phyloP scores from a whole-genome alignment of 164 flowering plant species.

The Tetrastigma voinierianum region DNA sequence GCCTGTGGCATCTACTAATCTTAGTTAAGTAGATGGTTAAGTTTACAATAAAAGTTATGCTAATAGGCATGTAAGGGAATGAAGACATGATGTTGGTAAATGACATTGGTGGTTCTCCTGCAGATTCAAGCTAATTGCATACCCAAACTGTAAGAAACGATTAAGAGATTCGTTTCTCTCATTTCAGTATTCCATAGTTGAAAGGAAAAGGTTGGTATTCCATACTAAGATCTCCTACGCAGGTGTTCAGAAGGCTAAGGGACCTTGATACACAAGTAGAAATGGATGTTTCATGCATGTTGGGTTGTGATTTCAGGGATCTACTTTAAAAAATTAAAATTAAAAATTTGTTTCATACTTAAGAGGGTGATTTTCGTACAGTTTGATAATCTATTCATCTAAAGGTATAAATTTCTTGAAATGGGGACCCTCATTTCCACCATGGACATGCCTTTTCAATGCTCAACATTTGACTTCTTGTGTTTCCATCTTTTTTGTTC shows the following conservation, averaged over 20 bases:
- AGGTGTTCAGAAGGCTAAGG: constrained; percentile 5
- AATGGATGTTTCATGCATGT: constrained; percentile 3
- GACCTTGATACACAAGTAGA: constrained; percentile 7
- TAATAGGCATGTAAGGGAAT: background rate
- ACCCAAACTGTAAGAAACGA: no score
- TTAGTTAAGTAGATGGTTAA: no score
- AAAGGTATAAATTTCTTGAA: background rate
- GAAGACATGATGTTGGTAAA: no score
- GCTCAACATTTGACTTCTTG: background rate
- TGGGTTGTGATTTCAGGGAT: constrained; percentile 2
- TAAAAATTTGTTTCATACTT: no score
- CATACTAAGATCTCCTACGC: constrained; percentile 9
- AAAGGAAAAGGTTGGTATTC: background rate
- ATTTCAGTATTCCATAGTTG: background rate
- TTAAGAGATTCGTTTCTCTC: background rate
- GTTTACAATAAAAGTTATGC: background rate
- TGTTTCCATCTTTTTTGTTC: background rate
- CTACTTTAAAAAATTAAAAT: background rate
- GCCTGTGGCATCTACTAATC: no score
- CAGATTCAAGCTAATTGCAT: no score
- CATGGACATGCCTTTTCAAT: background rate
- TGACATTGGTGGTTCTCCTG: no score
- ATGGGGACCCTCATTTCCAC: background rate
- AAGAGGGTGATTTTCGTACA: no score
- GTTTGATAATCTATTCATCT: background rate